Evolutionary conservation across 2,329 filamentous ascomycete species (phyloP), one percentile per base, ranked within the genome.

Genomic region (Colletotrichum orbiculare): DNA sequence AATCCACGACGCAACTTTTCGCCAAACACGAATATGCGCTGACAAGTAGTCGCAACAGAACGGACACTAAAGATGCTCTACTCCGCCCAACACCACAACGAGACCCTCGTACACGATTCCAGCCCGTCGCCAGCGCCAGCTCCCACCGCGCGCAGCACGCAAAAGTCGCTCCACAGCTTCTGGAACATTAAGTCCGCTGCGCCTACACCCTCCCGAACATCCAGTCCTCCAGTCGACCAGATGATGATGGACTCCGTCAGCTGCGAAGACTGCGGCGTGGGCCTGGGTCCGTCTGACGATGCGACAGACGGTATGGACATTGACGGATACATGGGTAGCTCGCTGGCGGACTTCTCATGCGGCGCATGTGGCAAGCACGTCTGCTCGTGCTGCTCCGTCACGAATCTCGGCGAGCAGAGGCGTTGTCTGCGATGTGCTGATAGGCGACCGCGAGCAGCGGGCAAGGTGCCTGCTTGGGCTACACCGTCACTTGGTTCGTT

Each of bases 341-440:
- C 3, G 72, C 69, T 9, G 74, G 73, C 39, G 73, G 75, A 25
- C 25, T 25, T 25, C 35, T 73, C 75, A 1, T 89, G 86, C 57
- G 78, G 77, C 8, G 79, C 76, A 0, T 89, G 86, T 62, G 78
- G 81, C 6, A 88, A 85, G 71, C 76, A 80, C 10, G 85, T 89
- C 12, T 89, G 87, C 74, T 85, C 83, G 60, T 81, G 83, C 59
- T 89, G 87, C 71, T 87, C 86, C 0, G 80, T 89, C 45, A 87
- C 83, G 66, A 86, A 86, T 66, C 75, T 89, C 0, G 85, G 85
- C 3, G 81, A 84, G 66, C 77, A 85, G 69, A 78, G 83, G 64
- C 76, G 80, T 45, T 89, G 87, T 68, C 68, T 89, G 47, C 75
- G 73, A 5, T 89, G 87, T 69, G 83, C 84, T 0, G 81, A 81